Evolutionary conservation across 2,329 filamentous ascomycete genomes (phyloP), one percentile per base, ranked within the genome.

Genomic region (Hypoxylon sp.): DNA sequence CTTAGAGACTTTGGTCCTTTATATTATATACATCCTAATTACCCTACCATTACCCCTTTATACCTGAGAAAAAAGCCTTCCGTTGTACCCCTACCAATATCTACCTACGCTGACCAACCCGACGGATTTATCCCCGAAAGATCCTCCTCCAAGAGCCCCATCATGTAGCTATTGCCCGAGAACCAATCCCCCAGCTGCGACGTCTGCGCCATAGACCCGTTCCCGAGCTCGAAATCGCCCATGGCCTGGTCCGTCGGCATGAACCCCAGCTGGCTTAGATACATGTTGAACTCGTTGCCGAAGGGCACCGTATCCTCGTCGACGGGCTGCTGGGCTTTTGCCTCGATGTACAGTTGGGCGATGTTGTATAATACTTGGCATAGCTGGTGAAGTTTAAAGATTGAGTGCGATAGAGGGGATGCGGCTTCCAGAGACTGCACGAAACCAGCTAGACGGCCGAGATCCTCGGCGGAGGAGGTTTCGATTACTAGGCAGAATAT

Each of bases 291-390:
- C 70, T 76, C 74, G 53, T 69, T 72, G 0, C 74, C 70, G 8
- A 72, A 68, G 6, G 70, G 70, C 7, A 68, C 71, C 59, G 71
- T 69, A 26, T 69, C 66, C 56, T 68, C 67, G 26, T 66, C 62
- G 11, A 55, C 20, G 37, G 58, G 71, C 34, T 68, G 74, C 58
- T 79, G 67, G 77, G 78, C 73, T 62, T 84, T 85, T 2, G 85
- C 83, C 70, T 88, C 84, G 15, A 88, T 78, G 65, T 89, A 89
- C 4, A 87, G 77, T 34, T 81, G 79, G 0, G 86, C 86, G 6
- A 89, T 83, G 34, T 80, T 85, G 65, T 84, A 82, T 51, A 89
- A 81, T 1, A 87, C 82, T 48, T 85, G 81, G 65, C 86, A 89
- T 13, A 89, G 79, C 24, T 82, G 84, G 64, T 86, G 81, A 15